Conservation (phyloP, 345 rosid species). For the Gossypium bickii region DNA sequence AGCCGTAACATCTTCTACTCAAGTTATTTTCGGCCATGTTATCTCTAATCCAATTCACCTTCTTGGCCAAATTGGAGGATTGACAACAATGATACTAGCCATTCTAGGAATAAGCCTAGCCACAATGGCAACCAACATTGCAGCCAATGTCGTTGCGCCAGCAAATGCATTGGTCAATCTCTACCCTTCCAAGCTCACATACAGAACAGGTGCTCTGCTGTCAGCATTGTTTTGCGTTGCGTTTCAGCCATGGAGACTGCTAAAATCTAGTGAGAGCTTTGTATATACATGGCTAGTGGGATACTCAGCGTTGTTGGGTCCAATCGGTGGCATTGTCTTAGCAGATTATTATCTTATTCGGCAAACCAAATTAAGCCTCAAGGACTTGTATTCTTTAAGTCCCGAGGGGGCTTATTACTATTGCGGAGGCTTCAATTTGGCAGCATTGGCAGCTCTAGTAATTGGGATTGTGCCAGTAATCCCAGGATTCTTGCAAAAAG, state of each 20-base stretch:
- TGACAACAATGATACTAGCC: constrained; percentile 49
- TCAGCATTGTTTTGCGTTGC: constrained; percentile 79
- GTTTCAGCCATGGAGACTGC: constrained; percentile 89
- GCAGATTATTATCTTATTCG: constrained; percentile 74
- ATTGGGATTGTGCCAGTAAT: constrained; percentile 74
- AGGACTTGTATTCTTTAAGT: constrained; percentile 55
- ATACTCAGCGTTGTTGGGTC: constrained; percentile 85
- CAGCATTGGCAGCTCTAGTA: constrained; percentile 52
- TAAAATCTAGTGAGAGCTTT: constrained; percentile 87
- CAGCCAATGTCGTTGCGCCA: constrained; percentile 88
- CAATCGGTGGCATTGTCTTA: constrained; percentile 75
- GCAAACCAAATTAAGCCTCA: constrained; percentile 34
- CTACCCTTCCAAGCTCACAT: constrained; percentile 71
- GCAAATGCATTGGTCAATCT: constrained; percentile 91
- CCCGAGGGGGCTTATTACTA: constrained; percentile 65
- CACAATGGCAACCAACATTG: constrained; percentile 81
- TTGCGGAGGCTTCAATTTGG: constrained; percentile 59
- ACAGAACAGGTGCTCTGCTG: constrained; percentile 68
- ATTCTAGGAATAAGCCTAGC: constrained; percentile 80
- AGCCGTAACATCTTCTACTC: constrained; percentile 78
- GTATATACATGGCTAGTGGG: constrained; percentile 96
- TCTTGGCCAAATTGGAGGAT: constrained; percentile 67
- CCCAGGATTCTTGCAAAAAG: constrained; percentile 75
- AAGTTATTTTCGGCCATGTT: constrained; percentile 66
- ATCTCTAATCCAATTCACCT: constrained; percentile 82